phyloP scores from a whole-genome alignment of 2,329 filamentous ascomycete species.

The Lasiodiplodia hormozganensis region DNA sequence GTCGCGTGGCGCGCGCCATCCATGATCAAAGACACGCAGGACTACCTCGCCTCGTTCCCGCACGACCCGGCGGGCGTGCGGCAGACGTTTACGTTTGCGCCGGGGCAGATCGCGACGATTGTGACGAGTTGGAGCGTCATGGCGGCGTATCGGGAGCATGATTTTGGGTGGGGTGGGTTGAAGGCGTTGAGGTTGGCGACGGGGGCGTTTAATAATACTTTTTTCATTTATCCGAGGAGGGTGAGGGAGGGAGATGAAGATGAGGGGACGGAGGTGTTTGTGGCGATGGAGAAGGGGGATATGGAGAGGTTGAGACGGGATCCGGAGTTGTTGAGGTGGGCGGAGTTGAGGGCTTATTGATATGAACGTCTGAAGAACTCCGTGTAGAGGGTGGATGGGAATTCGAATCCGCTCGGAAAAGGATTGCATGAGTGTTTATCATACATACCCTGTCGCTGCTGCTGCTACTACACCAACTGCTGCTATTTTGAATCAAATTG shows the following conservation, averaged over 20 bases:
- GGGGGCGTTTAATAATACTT: conserved; percentile 31
- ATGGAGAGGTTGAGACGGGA: conserved; percentile 33
- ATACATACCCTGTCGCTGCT: too few relatives aligned
- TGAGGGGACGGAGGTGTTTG: conserved; percentile 35
- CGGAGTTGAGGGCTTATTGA: neutral
- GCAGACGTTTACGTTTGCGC: conserved; percentile 34
- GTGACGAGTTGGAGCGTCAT: conserved; percentile 38
- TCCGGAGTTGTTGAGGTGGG: conserved; percentile 33
- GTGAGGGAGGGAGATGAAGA: conserved; percentile 27
- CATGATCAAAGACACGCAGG: conserved; percentile 34
- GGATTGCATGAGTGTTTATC: too few relatives aligned
- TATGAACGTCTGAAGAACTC: too few relatives aligned
- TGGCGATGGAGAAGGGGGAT: conserved; percentile 30
- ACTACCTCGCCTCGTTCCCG: conserved; percentile 35
- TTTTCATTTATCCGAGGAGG: conserved; percentile 34
- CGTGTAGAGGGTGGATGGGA: too few relatives aligned
- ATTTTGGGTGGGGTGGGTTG: conserved; percentile 41
- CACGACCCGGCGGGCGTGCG: conserved; percentile 35
- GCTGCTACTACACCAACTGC: too few relatives aligned
- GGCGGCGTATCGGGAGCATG: conserved; percentile 36
- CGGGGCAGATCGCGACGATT: conserved; percentile 36
- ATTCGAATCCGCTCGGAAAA: too few relatives aligned
- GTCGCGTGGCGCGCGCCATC: conserved; percentile 31
- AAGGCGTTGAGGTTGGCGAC: conserved; percentile 32
- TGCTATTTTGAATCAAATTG: too few relatives aligned